Base-by-base conservation (phyloP, 495 filamentous ascomycete genomes). In the Penicillium psychrofluorescens region DNA sequence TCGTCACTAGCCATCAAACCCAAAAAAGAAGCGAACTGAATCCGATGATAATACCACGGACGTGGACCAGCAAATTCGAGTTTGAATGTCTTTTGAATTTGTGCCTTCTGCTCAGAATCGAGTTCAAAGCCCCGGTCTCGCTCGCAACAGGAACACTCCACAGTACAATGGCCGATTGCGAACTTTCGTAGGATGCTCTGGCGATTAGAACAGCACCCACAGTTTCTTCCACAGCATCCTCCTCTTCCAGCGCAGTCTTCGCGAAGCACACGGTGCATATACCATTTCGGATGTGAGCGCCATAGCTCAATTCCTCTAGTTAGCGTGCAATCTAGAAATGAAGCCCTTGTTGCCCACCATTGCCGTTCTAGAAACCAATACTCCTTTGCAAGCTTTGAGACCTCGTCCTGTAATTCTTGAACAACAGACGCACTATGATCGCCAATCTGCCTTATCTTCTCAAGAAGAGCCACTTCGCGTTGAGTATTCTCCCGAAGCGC, bases 401-500 rank as follows among this genome's bases (percentile, higher is more conserved):
- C 22, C 22, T 22, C 2, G 2, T 22, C 22, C 22, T 22, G 22
- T 22, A 22, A 22, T 22, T 22, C 22, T 22, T 22, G 22, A 22
- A 22, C 22, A 4, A 22, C 2, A 22, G 22, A 4, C 22, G 22
- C 2, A 22, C 4, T 22, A 22, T 22, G 22, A 6, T 22, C 22
- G 2, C 2, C 4, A 22, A 22, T 22, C 22, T 22, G 22, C 22
- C 4, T 22, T 29, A 45, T 36, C 37, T 40, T 36, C 35, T 35
- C 35, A 7, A 39, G 27, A 7, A 45, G 31, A 15, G 43, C 43
- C 37, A 39, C 12, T 36, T 45, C 11, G 5, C n/a, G 36, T 34
- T 45, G 36, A 22, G 43, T 45, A 40, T 39, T 45, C 43, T 45
- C 43, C 11, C 12, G 36, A 38, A 45, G 35, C 31, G 14, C 15